A percentile compares a stretch with the other conserved stretches of the same genome.
Conservation (phyloP, 106 monocot species). For the Narthecium ossifragum region DNA sequence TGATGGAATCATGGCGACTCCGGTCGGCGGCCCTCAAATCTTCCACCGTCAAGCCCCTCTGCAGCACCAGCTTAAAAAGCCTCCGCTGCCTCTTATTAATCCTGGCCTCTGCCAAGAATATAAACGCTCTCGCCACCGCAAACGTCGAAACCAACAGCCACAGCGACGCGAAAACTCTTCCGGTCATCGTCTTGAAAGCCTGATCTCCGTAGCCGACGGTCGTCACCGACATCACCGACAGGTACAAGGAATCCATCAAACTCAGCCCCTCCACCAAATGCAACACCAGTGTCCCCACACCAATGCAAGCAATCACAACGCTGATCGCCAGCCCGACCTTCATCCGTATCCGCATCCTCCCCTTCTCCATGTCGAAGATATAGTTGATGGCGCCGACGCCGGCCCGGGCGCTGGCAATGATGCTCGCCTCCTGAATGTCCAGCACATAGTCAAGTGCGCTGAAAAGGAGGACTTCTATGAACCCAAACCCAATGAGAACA, state of each 20-base stretch:
- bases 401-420: conserved; percentile 12
- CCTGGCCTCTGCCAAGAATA: conserved; percentile 44
- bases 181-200: conserved; percentile 42
- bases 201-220: conserved; percentile 67
- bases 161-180: conserved; percentile 46
- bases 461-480: conserved; percentile 45
- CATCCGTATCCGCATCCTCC: conserved; percentile 53
- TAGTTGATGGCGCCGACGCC: conserved; percentile 10
- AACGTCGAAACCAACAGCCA: conserved; percentile 64
- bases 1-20: conserved; percentile 45
- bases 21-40: conserved; percentile 45
- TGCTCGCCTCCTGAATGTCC: conserved; percentile 38
- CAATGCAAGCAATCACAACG: conserved; percentile 45
- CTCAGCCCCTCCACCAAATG: conserved; percentile 34
- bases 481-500: conserved; percentile 63
- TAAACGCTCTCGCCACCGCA: conserved; percentile 45
- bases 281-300: conserved; percentile 25
- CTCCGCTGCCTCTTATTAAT: conserved; percentile 38
- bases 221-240: conserved; percentile 64
- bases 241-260: conserved; percentile 52
- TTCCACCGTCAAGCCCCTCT: conserved; percentile 34
- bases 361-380: conserved; percentile 43
- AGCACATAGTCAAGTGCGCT: conserved; percentile 33
- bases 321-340: conserved; percentile 41
- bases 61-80: conserved; percentile 36